A percentile compares a stretch with the other conserved stretches of the same genome.
These are phyloP conservation scores for Xylariomycetidae sp. DNA, from an alignment of 2,329 filamentous ascomycete genomes.

Conservation along the genomic window DNA sequence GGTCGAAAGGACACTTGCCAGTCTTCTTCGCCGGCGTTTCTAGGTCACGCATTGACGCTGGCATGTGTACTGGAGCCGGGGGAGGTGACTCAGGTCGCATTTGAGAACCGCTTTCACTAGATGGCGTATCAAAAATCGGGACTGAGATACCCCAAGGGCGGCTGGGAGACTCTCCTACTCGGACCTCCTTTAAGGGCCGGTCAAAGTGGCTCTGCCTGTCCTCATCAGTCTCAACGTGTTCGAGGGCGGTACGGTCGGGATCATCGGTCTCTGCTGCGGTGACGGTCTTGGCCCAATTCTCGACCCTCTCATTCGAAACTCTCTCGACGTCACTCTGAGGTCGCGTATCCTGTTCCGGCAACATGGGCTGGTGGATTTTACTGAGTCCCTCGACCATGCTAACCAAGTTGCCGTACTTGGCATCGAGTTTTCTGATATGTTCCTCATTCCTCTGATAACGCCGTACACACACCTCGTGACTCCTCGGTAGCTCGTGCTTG, in stretches of 20 bases:
- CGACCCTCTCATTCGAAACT: constrained; percentile 65
- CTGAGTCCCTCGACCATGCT: constrained; percentile 93
- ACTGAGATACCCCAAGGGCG: constrained; percentile 90
- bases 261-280: constrained; percentile 41
- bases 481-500: constrained; percentile 90
- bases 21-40: constrained; percentile 20
- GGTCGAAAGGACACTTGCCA: constrained; percentile 57
- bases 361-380: constrained; percentile 80
- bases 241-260: constrained; percentile 34
- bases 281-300: constrained; percentile 81
- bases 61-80: constrained; percentile 52
- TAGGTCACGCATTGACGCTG: constrained; percentile 24
- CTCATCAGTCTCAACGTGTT: constrained; percentile 42
- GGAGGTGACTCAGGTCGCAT: constrained; percentile 50
- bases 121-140: constrained; percentile 49
- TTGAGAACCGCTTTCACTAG: constrained; percentile 29
- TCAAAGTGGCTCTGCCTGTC: constrained; percentile 74
- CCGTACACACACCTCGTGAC: constrained; percentile 87
- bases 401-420: constrained; percentile 87
- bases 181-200: constrained; percentile 77
- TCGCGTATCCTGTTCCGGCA: constrained; percentile 55
- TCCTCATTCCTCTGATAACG: constrained; percentile 84
- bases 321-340: constrained; percentile 42
- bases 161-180: constrained; percentile 91
- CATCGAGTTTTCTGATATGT: constrained; percentile 82